Evolutionary conservation across 192 early-diverging fungal species (phyloP), one percentile per base, ranked within the genome.

Genomic region (Cladochytrium replicatum): DNA sequence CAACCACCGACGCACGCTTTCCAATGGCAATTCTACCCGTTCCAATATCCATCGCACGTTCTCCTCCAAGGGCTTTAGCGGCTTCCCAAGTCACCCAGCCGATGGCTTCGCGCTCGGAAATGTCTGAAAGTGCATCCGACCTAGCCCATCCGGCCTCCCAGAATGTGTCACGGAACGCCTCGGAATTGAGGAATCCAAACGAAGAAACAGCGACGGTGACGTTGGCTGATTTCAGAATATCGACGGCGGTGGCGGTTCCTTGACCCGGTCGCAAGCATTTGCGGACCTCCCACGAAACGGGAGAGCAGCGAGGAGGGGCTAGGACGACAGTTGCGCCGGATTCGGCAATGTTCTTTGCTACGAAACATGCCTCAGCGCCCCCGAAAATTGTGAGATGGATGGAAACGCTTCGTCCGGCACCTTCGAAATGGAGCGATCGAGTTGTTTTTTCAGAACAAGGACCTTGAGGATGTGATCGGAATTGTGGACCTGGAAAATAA

Each of bases 61-160:
- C 47, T 7, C 47, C 50, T 25, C 71, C 78, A 38, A 80, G 69
- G 46, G 83, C 82, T 27, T 84, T 66, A 25, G 81, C 78, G 38
- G 84, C 67, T 49, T 78, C 77, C 69, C 74, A 83, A 25, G 84
- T 81, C 29, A 87, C 72, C 31, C 76, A 71, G 3, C 69, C 80
- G 25, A 88, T 69, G 1, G 83, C 83, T 22, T 87, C 78, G 32
- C 58, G 43, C 28, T 64, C 60, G n/a, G n/a, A n/a, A n/a, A n/a
- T n/a, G 21, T 63, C 57, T 2, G 27, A 39, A 8, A 41, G 54
- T 4, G 67, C 68, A 32, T 74, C 74, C 11, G 22, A 58, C 3
- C 55, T 27, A 2, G 67, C 66, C 82, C 83, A 86, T 4, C 82
- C 87, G 24, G 87, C 87, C 63, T 84, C 84, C 84, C 84, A 89